A percentile compares a stretch with the other conserved stretches of the same genome.
Evolutionary conservation across 441 rosid species (phyloP).

Genomic region (Arabidopsis hybrid): DNA sequence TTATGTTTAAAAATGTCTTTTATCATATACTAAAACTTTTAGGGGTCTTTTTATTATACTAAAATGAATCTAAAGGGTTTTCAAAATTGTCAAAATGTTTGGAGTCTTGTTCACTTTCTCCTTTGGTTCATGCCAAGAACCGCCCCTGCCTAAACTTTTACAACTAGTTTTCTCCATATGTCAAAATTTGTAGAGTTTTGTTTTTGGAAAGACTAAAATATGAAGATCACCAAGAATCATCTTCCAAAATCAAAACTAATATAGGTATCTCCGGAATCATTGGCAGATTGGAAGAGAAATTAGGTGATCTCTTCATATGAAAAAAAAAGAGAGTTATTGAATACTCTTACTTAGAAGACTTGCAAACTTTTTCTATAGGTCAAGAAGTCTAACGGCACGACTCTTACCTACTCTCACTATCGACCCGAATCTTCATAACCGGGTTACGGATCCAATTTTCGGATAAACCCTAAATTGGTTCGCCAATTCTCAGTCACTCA

Average conservation of each 20-base stretch:
- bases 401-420: slow-evolving; percentile 7
- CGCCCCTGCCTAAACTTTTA: neutral
- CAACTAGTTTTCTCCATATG: neutral
- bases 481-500: neutral
- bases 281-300: neutral
- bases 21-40: neutral
- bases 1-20: neutral
- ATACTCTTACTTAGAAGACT: neutral
- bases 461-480: slow-evolving; percentile 19
- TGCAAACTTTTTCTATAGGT: neutral
- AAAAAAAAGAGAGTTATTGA: neutral
- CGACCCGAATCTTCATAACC: neutral
- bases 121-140: neutral
- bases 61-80: neutral
- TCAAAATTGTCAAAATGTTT: neutral
- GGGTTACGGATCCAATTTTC: slow-evolving; percentile 14
- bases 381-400: slow-evolving; percentile 6
- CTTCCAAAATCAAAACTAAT: neutral
- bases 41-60: neutral
- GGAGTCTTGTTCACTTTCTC: neutral
- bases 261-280: slow-evolving; percentile 7
- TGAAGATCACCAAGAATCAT: slow-evolving; percentile 4
- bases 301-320: neutral
- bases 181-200: neutral
- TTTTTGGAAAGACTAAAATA: neutral